Conservation (phyloP, 176 grass and related monocot species). For the Zea luxurians region DNA sequence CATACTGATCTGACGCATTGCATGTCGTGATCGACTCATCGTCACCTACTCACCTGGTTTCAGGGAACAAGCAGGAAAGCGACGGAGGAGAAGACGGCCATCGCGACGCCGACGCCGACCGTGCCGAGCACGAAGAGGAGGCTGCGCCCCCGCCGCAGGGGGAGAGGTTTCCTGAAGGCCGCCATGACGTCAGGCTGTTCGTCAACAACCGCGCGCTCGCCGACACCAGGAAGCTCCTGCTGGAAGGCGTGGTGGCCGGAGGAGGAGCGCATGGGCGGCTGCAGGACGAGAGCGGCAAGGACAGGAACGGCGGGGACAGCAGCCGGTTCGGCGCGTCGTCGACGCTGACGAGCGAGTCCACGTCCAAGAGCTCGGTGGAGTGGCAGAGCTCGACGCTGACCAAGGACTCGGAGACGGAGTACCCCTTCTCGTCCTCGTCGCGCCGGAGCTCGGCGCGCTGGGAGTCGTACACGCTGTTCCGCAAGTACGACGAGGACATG, state of each 20-base stretch:
- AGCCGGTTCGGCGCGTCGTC: constrained; percentile 48
- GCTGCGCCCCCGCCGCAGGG: background rate
- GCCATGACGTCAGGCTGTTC: constrained; percentile 30
- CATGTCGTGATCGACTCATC: background rate
- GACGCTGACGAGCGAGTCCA: constrained; percentile 77
- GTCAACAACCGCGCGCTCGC: constrained; percentile 20
- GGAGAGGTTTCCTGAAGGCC: background rate
- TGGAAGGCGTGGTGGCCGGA: constrained; percentile 24
- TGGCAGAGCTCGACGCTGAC: constrained; percentile 80
- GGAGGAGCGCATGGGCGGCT: background rate
- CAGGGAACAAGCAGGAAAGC: constrained; percentile 33
- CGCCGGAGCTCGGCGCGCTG: constrained; percentile 83
- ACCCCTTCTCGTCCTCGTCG: constrained; percentile 93
- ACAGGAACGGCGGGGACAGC: constrained; percentile 32
- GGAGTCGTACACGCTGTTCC: constrained; percentile 85
- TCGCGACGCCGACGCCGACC: background rate
- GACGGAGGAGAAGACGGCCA: background rate
- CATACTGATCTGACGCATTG: background rate
- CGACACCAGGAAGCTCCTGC: constrained; percentile 40
- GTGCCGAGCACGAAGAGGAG: background rate
- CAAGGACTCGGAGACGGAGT: constrained; percentile 81
- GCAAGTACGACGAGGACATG: constrained; percentile 97
- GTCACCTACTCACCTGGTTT: background rate
- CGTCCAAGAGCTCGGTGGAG: constrained; percentile 96
- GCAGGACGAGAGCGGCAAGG: background rate